phyloP scores from a whole-genome alignment of 2,329 filamentous ascomycete genomes.

The Lachnellula cervina region DNA sequence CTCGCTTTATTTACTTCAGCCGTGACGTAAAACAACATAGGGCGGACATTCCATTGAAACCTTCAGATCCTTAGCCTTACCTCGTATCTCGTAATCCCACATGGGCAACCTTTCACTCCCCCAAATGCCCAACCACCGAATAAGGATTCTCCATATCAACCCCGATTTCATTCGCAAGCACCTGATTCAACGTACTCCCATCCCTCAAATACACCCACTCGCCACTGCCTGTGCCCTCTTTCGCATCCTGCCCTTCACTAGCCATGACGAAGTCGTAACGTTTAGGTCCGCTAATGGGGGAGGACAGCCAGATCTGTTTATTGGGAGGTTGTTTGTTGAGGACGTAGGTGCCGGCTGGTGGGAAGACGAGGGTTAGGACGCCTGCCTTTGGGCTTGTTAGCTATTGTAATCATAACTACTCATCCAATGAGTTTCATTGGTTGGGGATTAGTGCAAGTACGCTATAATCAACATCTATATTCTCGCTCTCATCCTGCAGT shows the following conservation, averaged over 20 bases:
- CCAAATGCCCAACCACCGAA: slow-evolving; percentile 1
- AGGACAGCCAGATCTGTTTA: slow-evolving; percentile 95
- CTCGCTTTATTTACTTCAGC: too few species aligned
- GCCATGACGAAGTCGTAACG: slow-evolving; percentile 83
- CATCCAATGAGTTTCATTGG: too few species aligned
- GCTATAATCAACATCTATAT: slow-evolving; percentile 84
- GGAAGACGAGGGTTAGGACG: slow-evolving; percentile 72
- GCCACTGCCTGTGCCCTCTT: slow-evolving; percentile 68
- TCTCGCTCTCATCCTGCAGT: slow-evolving; percentile 65
- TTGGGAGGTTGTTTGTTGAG: slow-evolving; percentile 99
- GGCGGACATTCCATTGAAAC: too few species aligned
- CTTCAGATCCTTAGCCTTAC: neutral
- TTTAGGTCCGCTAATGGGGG: slow-evolving; percentile 85
- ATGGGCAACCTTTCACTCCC: neutral
- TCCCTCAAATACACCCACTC: slow-evolving; percentile 89
- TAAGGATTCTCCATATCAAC: slow-evolving; percentile 41
- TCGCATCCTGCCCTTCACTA: slow-evolving; percentile 69
- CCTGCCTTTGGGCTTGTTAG: slow-evolving; percentile 57
- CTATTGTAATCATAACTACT: neutral
- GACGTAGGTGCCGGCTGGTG: slow-evolving; percentile 74
- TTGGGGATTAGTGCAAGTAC: slow-evolving; percentile 42
- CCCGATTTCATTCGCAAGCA: slow-evolving; percentile 72
- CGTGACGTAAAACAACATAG: too few species aligned
- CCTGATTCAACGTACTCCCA: slow-evolving; percentile 65
- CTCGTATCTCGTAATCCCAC: neutral